Base-by-base conservation (phyloP, 306 rosid species). In the Ochetophila trinervis region DNA sequence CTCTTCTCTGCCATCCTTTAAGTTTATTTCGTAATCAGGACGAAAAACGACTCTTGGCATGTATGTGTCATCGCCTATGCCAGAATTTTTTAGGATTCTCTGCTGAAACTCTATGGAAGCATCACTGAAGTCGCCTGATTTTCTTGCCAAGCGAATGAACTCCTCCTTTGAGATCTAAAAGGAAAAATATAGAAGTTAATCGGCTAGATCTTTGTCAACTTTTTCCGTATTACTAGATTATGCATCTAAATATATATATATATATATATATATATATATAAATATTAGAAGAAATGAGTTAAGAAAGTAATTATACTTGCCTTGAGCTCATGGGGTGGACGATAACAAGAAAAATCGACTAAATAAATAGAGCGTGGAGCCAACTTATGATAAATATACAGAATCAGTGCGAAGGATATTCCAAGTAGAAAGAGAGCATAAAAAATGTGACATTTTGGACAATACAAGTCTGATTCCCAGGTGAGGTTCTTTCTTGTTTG, bases 271-370 rank as follows among this genome's bases (percentile, higher is more conserved):
- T 27, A n/a, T 27, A 27, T 4, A 27, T 27, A 4, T 27, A 27
- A 27, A 27, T 27, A 27, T 27, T 27, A 27, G 32, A 27, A 27
- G 2, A 27, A 27, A 27, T 4, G 32, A 27, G 32, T 27, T 27
- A 27, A 27, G 32, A 27, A 1, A 40, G 14, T 1, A 12, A 8
- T 2, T 10, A 17, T 18, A 51, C 21, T 52, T 77, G 84, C 94
- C 88, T 87, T 85, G 68, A 74, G 80, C 24, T 88, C 83, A 72
- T 79, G 40, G 8, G 91, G 72, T 42, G 91, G 95, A 66, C 81
- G 82, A 70, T 79, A 88, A 62, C 95, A 88, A 59, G 89, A 75
- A 66, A 85, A 88, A 70, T 88, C 95, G 62, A 85, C 65, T 75
- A 88, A 67, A 68, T 88, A 85, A 32, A 77, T 81, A 18, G 87